These are phyloP conservation scores for Phytophthora palmivora DNA, from an alignment of 352 stramenopile genomes.

Conservation along the genomic window DNA sequence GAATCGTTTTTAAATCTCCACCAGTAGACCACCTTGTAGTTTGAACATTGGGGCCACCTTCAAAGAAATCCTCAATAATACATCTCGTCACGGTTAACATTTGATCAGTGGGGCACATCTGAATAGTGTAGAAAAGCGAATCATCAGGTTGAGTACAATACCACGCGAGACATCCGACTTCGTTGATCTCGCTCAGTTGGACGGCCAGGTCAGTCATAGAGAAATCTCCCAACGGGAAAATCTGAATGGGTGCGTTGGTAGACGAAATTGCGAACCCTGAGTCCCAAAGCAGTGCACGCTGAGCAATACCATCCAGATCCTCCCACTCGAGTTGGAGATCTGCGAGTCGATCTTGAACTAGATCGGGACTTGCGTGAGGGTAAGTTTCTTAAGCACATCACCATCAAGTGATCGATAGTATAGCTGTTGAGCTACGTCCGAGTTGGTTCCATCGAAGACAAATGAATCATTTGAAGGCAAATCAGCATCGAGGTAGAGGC, in stretches of 20 bases:
- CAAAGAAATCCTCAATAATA: background rate
- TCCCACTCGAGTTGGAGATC: slow-evolving; percentile 1
- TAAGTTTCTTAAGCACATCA: background rate
- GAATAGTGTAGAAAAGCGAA: background rate
- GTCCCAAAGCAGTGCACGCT: slow-evolving; percentile 25
- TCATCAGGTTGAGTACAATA: slow-evolving; percentile 12
- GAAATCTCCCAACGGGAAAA: background rate
- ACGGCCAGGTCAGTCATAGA: background rate
- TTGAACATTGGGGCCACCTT: background rate
- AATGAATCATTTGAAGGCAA: slow-evolving; percentile 15
- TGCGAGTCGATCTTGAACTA: slow-evolving; percentile 3
- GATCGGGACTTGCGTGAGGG: background rate
- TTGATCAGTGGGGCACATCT: background rate
- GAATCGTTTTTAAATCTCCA: slow-evolving; percentile 9
- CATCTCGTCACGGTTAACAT: slow-evolving; percentile 5
- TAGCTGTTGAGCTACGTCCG: slow-evolving; percentile 33
- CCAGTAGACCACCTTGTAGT: slow-evolving; percentile 1
- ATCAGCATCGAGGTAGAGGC: too few species aligned
- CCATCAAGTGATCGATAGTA: slow-evolving; percentile 14
- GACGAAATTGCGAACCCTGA: slow-evolving; percentile 1
- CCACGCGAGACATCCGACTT: background rate
- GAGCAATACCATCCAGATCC: slow-evolving; percentile 4
- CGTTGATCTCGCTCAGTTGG: background rate
- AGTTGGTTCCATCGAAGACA: slow-evolving; percentile 32
- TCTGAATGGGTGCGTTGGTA: background rate